A percentile compares a stretch with the other conserved stretches of the same genome.
These are phyloP conservation scores for Botrytis pseudocinerea DNA, from an alignment of 2,329 filamentous ascomycete species.

Conservation along the genomic window DNA sequence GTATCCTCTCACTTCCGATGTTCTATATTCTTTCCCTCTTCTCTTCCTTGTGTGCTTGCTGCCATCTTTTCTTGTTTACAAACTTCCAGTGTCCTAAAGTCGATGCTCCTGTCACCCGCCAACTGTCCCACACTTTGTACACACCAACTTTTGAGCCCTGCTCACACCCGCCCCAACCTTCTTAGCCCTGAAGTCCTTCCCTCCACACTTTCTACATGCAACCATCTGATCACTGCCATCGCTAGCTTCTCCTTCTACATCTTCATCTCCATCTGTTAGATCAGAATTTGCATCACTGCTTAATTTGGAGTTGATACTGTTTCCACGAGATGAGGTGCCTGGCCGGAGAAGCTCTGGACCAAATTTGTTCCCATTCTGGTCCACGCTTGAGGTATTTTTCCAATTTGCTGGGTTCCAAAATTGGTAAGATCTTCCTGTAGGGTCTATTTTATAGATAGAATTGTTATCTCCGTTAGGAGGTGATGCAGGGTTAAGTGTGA, in stretches of 20 bases:
- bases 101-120: conserved; percentile 28
- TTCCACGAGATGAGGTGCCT: conserved; percentile 28
- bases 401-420: conserved; percentile 62
- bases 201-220: conserved; percentile 59
- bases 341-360: conserved; percentile 30
- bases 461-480: not conserved
- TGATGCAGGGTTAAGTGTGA: conserved; percentile 16
- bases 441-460: conserved; percentile 42
- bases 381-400: conserved; percentile 37
- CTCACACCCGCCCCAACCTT: conserved; percentile 52
- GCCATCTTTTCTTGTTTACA: not conserved
- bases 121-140: conserved; percentile 53
- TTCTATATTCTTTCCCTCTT: not conserved
- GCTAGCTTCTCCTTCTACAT: conserved; percentile 48
- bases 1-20: not conserved
- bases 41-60: not conserved
- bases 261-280: conserved; percentile 35
- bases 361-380: conserved; percentile 30
- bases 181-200: conserved; percentile 62
- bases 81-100: not conserved
- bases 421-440: conserved; percentile 46
- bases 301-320: conserved; percentile 50
- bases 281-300: conserved; percentile 52
- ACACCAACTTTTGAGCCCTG: conserved; percentile 58
- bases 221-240: conserved; percentile 47